Evolutionary conservation across 495 filamentous ascomycete genomes (phyloP).

Genomic region (Penicillium cinerascens): DNA sequence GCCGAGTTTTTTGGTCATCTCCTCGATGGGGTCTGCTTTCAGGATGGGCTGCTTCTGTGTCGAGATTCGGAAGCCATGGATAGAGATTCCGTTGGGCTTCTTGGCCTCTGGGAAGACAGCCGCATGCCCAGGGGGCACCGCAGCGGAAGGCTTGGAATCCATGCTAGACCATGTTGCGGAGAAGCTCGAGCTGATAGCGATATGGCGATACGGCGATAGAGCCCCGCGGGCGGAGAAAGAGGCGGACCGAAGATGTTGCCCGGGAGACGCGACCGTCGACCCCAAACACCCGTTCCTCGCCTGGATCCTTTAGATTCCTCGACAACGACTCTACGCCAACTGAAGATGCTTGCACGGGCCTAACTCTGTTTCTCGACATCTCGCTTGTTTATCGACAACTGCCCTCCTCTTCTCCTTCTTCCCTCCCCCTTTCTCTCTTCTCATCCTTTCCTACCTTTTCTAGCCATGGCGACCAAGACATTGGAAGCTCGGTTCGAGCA

Average conservation of each 20-base stretch:
- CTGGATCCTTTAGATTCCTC: slow-evolving; percentile 11
- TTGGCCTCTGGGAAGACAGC: slow-evolving; percentile 27
- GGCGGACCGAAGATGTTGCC: slow-evolving; percentile 40
- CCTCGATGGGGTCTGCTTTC: slow-evolving; percentile 85
- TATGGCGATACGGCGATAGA: slow-evolving; percentile 19
- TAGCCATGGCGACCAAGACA: slow-evolving; percentile 54
- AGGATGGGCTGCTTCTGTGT: slow-evolving; percentile 88
- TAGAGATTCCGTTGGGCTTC: slow-evolving; percentile 37
- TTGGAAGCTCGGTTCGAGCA: slow-evolving; percentile 80
- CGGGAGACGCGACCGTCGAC: slow-evolving; percentile 26
- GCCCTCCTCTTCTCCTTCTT: neutral
- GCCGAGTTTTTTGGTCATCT: slow-evolving; percentile 69
- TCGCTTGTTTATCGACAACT: neutral
- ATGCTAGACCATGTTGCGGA: slow-evolving; percentile 16
- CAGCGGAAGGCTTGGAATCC: slow-evolving; percentile 6
- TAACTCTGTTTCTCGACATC: neutral
- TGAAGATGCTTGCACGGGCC: slow-evolving; percentile 9
- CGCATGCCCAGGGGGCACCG: slow-evolving; percentile 10
- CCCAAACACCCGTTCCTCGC: slow-evolving; percentile 31
- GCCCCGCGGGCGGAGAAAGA: slow-evolving; percentile 42
- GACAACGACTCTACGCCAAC: slow-evolving; percentile 1
- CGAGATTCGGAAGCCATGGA: slow-evolving; percentile 65
- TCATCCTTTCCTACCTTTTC: slow-evolving; percentile 7
- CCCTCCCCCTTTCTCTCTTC: slow-evolving; percentile 2
- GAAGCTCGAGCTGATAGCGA: slow-evolving; percentile 17